Base-by-base conservation (phyloP, 441 rosid species). In the Arabidopsis hybrid region DNA sequence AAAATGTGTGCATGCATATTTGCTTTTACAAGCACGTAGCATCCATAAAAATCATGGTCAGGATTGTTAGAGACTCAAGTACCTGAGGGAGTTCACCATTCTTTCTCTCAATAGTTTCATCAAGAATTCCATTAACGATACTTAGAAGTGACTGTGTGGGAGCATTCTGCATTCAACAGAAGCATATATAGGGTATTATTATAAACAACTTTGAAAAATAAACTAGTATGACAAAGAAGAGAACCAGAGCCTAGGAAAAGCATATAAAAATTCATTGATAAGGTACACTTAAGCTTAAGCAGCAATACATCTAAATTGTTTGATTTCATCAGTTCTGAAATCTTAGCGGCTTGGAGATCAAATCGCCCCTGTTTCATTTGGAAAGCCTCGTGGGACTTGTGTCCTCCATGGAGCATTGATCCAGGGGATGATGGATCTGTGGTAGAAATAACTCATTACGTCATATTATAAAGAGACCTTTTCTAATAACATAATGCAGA, bases 71-170 rank as follows among this genome's bases (percentile, higher is more conserved):
- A 36, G 29, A 50, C 16, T 71, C 38, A 58, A 88, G 55, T 90
- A 92, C 99, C 79, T 90, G 91, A 74, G 99, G 91, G 67, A 92
- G 84, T 87, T 90, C 93, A 13, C 83, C 86, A 45, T 78, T 86
- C 77, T 84, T 86, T 83, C 88, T 85, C 77, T 90, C 96, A 5
- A 85, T 73, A 72, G 91, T 88, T 67, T 90, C 99, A 60, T 90
- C 97, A 26, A 94, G 85, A 67, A 94, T 94, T 57, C 91, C 95
- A 63, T 87, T 90, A 29, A 87, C 89, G 34, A 90, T 91, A 72
- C 95, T 89, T 72, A 92, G 55, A 69, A 94, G 97, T 35, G 97
- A 90, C 76, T 86, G 94, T 59, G 99, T 92, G 31, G 97, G 99
- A 65, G 97, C 95, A 80, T 87, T 92, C 97, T 94, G 87, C 83